Evolutionary conservation across 106 monocot species (phyloP).

Genomic region (Chionographis japonica): DNA sequence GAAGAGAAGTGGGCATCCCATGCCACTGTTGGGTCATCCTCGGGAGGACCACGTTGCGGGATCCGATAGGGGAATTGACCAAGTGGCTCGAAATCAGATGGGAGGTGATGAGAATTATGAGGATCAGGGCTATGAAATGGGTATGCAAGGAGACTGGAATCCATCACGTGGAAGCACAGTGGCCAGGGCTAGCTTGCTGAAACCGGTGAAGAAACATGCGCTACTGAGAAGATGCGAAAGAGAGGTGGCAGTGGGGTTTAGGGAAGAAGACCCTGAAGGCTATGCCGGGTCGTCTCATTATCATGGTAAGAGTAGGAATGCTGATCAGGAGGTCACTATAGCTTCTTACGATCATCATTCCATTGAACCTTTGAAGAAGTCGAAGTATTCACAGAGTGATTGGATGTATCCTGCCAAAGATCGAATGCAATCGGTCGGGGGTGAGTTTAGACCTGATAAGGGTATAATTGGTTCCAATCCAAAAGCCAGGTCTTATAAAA

Average conservation of each 20-base stretch:
- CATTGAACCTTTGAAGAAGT: slow-evolving; percentile 18
- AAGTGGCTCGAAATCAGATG: slow-evolving; percentile 3
- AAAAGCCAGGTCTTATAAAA: slow-evolving; percentile 23
- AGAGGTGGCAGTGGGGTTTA: neutral
- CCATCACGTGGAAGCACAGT: neutral
- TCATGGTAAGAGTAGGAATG: slow-evolving; percentile 17
- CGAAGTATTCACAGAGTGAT: slow-evolving; percentile 22
- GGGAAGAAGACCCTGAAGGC: slow-evolving; percentile 14
- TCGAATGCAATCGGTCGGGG: neutral
- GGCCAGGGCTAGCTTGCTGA: slow-evolving; percentile 14
- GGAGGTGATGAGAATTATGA: slow-evolving; percentile 7
- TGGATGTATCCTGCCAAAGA: neutral
- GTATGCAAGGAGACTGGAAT: neutral
- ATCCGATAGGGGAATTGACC: slow-evolving; percentile 13
- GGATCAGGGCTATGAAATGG: slow-evolving; percentile 10
- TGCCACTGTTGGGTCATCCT: slow-evolving; percentile 1
- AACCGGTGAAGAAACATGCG: slow-evolving; percentile 38
- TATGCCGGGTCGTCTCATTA: slow-evolving; percentile 2
- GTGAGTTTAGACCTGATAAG: slow-evolving; percentile 6
- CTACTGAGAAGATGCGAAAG: slow-evolving; percentile 10
- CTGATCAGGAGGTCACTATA: slow-evolving; percentile 35
- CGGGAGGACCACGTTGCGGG: slow-evolving; percentile 14
- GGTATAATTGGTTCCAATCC: slow-evolving; percentile 3
- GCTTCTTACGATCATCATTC: slow-evolving; percentile 39
- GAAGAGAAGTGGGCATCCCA: slow-evolving; percentile 6